Percentiles rank a stretch among this genome's conserved stretches.
phyloP scores from a whole-genome alignment of 495 filamentous ascomycete species.

The Podospora pseudopauciseta region DNA sequence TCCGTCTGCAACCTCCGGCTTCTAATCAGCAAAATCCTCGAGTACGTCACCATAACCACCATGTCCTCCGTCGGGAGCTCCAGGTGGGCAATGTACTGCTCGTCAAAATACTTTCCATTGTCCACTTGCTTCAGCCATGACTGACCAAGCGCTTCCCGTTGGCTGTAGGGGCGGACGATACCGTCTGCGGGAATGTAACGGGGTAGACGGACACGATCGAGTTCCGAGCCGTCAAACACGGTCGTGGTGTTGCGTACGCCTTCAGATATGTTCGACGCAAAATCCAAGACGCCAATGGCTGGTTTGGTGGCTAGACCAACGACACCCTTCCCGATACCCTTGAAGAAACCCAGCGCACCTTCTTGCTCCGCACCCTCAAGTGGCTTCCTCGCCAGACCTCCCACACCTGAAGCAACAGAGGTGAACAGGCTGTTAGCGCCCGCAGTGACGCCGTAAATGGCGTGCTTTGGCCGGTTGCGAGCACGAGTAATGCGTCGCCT shows the following conservation, averaged over 20 bases:
- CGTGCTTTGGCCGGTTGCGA: constrained; percentile 93
- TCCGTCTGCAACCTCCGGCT: constrained; percentile 78
- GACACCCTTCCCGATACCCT: constrained; percentile 93
- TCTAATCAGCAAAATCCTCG: constrained; percentile 84
- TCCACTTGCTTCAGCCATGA: constrained; percentile 98
- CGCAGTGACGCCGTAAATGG: constrained; percentile 90
- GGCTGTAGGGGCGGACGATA: constrained; percentile 89
- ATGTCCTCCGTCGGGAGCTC: constrained; percentile 87
- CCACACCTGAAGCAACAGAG: constrained; percentile 88
- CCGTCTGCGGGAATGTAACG: constrained; percentile 90
- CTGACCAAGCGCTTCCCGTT: constrained; percentile 93
- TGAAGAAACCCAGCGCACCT: constrained; percentile 88
- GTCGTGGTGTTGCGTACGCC: constrained; percentile 98
- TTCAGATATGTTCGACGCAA: constrained; percentile 93
- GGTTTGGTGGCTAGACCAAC: constrained; percentile 92
- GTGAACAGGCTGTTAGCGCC: constrained; percentile 92
- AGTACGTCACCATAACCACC: constrained; percentile 93
- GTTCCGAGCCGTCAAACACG: constrained; percentile 89
- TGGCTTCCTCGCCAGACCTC: constrained; percentile 87
- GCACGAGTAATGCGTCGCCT: constrained; percentile 88
- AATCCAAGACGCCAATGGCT: constrained; percentile 92
- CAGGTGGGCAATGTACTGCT: constrained; percentile 93
- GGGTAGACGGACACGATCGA: constrained; percentile 88
- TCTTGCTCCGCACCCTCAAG: constrained; percentile 96
- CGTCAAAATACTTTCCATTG: constrained; percentile 95